Base-by-base conservation (phyloP, 2,329 filamentous ascomycete genomes). In the Pseudopyricularia cyperi region DNA sequence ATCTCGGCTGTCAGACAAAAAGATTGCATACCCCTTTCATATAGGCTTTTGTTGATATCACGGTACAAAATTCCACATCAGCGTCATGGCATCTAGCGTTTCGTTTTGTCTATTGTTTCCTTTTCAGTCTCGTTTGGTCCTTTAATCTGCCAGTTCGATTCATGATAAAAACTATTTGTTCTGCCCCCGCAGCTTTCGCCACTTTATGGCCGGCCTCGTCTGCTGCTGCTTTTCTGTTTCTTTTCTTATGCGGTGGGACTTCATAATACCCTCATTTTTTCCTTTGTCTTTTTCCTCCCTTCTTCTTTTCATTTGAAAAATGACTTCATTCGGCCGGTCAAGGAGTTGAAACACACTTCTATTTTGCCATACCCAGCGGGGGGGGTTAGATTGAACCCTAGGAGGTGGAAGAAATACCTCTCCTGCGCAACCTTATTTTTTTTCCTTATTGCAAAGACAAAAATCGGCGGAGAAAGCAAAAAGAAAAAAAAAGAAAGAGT, bases 41-140 rank as follows among this genome's bases (percentile, higher is more conserved):
- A 66, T 61, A 63, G 63, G 65, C 60, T 60, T 59, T 63, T 59
- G 57, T 57, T 51, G 50, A 56, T 53, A 55, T 47, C 49, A 52
- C 54, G 59, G 56, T 57, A 60, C 39, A 44, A 44, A 44, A 44
- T 44, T 44, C 24, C 39, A 44, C 57, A 61, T 62, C 64, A 69
- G 68, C 66, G 70, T 62, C 66, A 69, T 68, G 68, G 69, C 69
- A 71, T 71, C 30, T 66, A 72, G 69, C 69, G 69, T 70, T 66
- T 66, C 66, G 61, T 63, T 68, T 61, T 57, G 57, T 58, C 64
- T 63, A 57, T 58, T 59, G 54, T 55, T 59, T 58, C 56, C 58
- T 56, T 61, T 62, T 61, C 56, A 56, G 62, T 63, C 57, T 46
- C 47, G 42, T 34, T 35, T 26, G 22, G 39, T 44, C 24, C 15